Percentiles rank a stretch among this genome's conserved stretches.
These are phyloP conservation scores for Dittrichia graveolens DNA, from an alignment of 129 eudicot genomes.

Conservation along the genomic window DNA sequence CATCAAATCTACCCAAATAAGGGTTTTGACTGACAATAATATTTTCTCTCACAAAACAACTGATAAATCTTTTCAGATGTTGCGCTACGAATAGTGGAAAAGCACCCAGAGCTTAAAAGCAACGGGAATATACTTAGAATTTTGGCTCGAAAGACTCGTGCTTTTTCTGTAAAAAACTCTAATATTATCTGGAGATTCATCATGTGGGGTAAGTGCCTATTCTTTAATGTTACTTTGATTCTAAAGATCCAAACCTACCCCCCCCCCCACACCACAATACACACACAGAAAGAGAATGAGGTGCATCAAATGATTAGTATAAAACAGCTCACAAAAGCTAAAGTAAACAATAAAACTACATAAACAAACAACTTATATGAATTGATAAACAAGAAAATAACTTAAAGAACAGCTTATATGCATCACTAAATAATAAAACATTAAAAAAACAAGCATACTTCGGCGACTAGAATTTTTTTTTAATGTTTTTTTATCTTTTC, in stretches of 20 bases:
- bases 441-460: too few species aligned
- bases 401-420: too few species aligned
- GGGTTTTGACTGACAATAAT: not conserved
- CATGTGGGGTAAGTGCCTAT: not conserved
- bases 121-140: not conserved
- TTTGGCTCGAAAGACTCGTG: conserved; percentile 26
- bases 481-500: too few species aligned
- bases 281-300: too few species aligned
- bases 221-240: not conserved
- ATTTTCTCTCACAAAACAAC: not conserved
- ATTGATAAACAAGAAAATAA: too few species aligned
- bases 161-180: not conserved
- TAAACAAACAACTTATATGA: too few species aligned
- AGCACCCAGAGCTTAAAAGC: not conserved
- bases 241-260: not conserved
- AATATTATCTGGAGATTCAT: not conserved
- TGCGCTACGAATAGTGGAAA: conserved; percentile 26
- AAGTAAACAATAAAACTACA: too few species aligned
- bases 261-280: too few species aligned
- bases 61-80: conserved; percentile 27
- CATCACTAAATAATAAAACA: too few species aligned
- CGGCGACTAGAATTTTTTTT: too few species aligned
- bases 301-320: too few species aligned
- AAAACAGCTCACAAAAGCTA: too few species aligned
- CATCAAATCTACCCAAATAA: not conserved